Evolutionary conservation across 176 grass and related monocot genomes (phyloP).

Genomic region (Stipa capillata): DNA sequence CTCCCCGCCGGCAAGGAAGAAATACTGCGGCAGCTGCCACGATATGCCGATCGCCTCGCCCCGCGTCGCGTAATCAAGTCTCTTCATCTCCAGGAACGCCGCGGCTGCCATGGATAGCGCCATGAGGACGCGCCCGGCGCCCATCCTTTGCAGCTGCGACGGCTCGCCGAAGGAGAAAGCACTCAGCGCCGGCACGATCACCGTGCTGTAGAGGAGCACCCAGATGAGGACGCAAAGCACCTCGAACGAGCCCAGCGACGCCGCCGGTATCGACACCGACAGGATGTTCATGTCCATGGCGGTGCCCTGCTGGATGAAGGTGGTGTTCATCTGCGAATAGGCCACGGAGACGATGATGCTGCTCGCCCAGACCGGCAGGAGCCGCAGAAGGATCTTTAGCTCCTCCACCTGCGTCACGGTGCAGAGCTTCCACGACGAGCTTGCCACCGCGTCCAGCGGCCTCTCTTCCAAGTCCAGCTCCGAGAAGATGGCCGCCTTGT

Average conservation of each 20-base stretch:
- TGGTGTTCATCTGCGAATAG: conserved; percentile 66
- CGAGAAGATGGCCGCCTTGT: conserved; percentile 46
- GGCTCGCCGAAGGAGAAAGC: conserved; percentile 17
- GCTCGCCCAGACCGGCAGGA: conserved; percentile 25
- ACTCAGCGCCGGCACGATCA: conserved; percentile 29
- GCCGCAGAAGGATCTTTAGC: conserved; percentile 40
- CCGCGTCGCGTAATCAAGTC: conserved; percentile 17
- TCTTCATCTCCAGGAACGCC: conserved; percentile 36
- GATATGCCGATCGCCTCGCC: conserved; percentile 33
- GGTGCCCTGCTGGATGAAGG: conserved; percentile 67
- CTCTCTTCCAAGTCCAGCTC: conserved; percentile 22
- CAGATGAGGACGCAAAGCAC: conserved; percentile 43
- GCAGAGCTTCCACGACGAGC: conserved; percentile 39
- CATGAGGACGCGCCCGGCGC: conserved; percentile 46
- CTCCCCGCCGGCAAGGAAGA: conserved; percentile 50
- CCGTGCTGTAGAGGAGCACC: conserved; percentile 50
- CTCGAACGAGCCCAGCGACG: conserved; percentile 49
- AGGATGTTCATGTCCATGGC: conserved; percentile 44
- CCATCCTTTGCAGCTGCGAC: conserved; percentile 62
- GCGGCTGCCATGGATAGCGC: conserved; percentile 35
- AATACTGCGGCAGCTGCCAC: conserved; percentile 74
- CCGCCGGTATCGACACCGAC: conserved; percentile 40
- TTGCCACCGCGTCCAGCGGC: not conserved
- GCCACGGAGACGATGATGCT: conserved; percentile 47
- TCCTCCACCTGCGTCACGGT: conserved; percentile 89